These are phyloP conservation scores for Oidiodendron maius DNA, from an alignment of 495 filamentous ascomycete genomes.

Conservation along the genomic window DNA sequence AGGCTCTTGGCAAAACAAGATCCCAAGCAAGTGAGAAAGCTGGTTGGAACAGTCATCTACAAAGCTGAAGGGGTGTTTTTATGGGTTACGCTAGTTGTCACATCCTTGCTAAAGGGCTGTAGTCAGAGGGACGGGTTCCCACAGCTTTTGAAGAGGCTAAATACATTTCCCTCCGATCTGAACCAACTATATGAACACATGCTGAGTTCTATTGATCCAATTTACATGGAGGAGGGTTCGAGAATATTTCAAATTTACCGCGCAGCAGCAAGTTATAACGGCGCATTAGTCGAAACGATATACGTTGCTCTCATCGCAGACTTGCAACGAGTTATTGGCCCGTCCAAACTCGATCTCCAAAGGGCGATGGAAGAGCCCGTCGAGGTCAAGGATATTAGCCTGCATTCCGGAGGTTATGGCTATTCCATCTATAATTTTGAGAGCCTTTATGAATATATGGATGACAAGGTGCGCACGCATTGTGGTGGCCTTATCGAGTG, in stretches of 20 bases:
- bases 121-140: background rate
- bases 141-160: constrained; percentile 2
- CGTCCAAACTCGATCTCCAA: too few relatives aligned
- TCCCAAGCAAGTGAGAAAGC: background rate
- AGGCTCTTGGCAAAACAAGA: background rate
- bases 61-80: constrained; percentile 13
- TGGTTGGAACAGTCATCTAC: background rate
- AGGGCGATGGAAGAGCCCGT: too few relatives aligned
- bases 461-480: too few relatives aligned
- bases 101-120: constrained; percentile 2
- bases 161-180: constrained; percentile 2
- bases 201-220: constrained; percentile 2
- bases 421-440: too few relatives aligned
- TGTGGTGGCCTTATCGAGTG: too few relatives aligned
- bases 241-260: constrained; percentile 7
- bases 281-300: background rate
- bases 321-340: background rate
- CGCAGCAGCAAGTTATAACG: too few relatives aligned
- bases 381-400: too few relatives aligned
- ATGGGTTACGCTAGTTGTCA: constrained; percentile 12
- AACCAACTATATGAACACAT: constrained; percentile 5
- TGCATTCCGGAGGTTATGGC: too few relatives aligned
- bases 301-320: background rate
- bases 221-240: constrained; percentile 6
- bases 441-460: too few relatives aligned